Evolutionary conservation across 495 filamentous ascomycete genomes (phyloP).

Genomic region (Penicillium manginii): DNA sequence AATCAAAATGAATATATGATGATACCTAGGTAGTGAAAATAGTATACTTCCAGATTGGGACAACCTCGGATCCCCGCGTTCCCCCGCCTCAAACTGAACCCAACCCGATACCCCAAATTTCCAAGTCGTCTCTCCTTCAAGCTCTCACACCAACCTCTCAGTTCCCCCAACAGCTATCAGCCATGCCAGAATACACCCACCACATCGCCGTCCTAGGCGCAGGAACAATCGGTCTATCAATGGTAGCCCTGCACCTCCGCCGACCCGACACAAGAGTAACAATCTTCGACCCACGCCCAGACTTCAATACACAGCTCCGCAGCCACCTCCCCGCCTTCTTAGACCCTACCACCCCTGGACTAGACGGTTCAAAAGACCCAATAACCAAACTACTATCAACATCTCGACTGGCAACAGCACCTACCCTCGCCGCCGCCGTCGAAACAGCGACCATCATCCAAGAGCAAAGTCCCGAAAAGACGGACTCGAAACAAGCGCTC

Average conservation of each 20-base stretch:
- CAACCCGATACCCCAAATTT: neutral
- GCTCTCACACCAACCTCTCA: neutral
- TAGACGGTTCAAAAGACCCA: slow-evolving; percentile 14
- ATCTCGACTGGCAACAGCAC: slow-evolving; percentile 39
- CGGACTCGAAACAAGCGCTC: slow-evolving; percentile 52
- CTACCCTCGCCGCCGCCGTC: slow-evolving; percentile 45
- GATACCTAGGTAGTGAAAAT: too few species aligned
- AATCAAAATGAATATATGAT: too few species aligned
- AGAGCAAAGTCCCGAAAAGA: slow-evolving; percentile 61
- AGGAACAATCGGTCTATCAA: slow-evolving; percentile 65
- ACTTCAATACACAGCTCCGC: slow-evolving; percentile 50
- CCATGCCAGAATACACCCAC: slow-evolving; percentile 27
- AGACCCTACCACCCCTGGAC: neutral
- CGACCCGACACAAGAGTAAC: slow-evolving; percentile 46
- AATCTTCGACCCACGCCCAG: slow-evolving; percentile 57
- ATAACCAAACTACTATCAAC: slow-evolving; percentile 28
- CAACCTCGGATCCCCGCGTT: slow-evolving; percentile 14
- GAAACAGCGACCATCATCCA: slow-evolving; percentile 54
- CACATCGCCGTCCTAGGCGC: slow-evolving; percentile 56
- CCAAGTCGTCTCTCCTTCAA: neutral
- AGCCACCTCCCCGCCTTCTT: slow-evolving; percentile 41
- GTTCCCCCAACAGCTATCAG: neutral
- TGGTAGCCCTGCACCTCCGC: slow-evolving; percentile 57
- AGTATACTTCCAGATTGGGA: neutral
- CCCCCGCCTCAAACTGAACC: neutral